A percentile compares a stretch with the other conserved stretches of the same genome.
Evolutionary conservation across 306 rosid species (phyloP).

Genomic region (Trifolium dubium): DNA sequence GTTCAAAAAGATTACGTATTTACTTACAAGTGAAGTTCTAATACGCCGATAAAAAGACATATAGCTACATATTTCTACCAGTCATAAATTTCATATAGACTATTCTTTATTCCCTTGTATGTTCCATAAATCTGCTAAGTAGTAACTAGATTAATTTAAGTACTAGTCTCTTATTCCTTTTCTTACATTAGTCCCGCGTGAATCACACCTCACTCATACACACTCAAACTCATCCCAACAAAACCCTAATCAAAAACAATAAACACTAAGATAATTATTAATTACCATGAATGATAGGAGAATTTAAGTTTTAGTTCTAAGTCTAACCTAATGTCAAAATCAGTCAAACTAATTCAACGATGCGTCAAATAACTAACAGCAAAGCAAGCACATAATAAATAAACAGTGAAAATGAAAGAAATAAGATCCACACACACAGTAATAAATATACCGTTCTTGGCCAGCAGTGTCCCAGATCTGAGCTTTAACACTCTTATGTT

Average conservation of each 20-base stretch:
- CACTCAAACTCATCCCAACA: slow-evolving; percentile 21
- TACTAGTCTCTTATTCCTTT: background rate
- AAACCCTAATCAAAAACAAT: background rate
- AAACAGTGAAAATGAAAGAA: background rate
- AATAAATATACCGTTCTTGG: slow-evolving; percentile 68
- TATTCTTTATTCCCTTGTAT: background rate
- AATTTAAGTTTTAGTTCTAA: background rate
- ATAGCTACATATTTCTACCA: background rate
- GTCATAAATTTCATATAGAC: background rate
- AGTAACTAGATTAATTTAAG: background rate
- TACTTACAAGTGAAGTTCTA: background rate
- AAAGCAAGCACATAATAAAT: background rate
- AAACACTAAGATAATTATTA: background rate
- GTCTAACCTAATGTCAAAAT: background rate
- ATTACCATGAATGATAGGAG: background rate
- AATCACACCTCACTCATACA: background rate
- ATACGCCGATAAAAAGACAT: slow-evolving; percentile 5
- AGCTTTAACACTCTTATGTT: slow-evolving; percentile 92
- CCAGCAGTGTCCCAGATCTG: slow-evolving; percentile 99
- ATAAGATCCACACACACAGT: background rate
- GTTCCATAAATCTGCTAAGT: background rate
- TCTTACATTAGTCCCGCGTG: background rate
- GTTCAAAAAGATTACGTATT: background rate
- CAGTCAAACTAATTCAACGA: slow-evolving; percentile 15
- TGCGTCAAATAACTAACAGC: background rate